Evolutionary conservation across 305 asterid genomes (phyloP).

Genomic region (Fraxinus nigra): DNA sequence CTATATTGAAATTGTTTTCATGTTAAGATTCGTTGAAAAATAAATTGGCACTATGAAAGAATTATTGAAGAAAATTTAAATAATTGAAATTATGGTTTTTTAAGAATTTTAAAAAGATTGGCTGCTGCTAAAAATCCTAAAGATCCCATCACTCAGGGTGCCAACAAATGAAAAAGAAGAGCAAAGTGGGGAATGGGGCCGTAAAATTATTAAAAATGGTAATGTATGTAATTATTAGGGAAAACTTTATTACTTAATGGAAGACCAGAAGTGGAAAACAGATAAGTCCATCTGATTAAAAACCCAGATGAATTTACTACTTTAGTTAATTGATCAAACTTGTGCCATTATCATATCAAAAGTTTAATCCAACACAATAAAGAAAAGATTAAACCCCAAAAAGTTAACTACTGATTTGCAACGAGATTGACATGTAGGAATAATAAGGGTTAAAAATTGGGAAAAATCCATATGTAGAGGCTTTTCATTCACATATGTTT

Average conservation of each 20-base stretch:
- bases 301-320: not conserved
- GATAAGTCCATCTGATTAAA: conserved; percentile 2
- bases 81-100: not conserved
- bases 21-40: not conserved
- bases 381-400: conserved; percentile 10
- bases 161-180: not conserved
- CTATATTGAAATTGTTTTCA: not conserved
- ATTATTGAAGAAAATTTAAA: not conserved
- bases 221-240: conserved; percentile 26
- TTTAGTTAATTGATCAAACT: not conserved
- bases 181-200: not conserved
- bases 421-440: not conserved
- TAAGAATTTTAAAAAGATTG: not conserved
- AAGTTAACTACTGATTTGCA: conserved; percentile 7
- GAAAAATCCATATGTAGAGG: too few relatives aligned
- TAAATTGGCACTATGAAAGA: not conserved
- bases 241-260: conserved; percentile 7
- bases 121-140: not conserved
- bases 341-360: not conserved
- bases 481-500: too few relatives aligned
- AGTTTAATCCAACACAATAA: not conserved
- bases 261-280: conserved; percentile 25
- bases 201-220: not conserved
- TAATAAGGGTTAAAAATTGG: not conserved
- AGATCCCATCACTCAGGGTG: not conserved